Evolutionary conservation across 208 protist genomes (phyloP), one percentile per base, ranked within the genome.

Genomic region (Wallacemonas sp.): DNA sequence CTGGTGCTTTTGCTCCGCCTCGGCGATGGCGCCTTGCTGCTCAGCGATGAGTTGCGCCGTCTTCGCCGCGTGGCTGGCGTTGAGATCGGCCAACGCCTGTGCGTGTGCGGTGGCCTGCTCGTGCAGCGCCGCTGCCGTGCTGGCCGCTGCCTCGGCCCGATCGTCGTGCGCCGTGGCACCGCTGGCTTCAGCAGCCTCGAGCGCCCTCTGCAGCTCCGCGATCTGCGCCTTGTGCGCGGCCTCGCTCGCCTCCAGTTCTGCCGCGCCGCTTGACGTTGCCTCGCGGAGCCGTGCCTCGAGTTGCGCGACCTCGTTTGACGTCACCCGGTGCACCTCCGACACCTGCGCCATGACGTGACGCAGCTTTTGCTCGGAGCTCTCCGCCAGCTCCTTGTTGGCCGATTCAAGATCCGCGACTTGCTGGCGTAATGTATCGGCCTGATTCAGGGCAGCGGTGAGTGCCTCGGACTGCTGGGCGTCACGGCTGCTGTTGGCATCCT

Each of bases 351-450:
- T 68, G 44, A 46, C 52, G 52, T 65, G 56, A 2, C 67, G 62
- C n/a, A 78, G 30, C 41, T 72, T 63, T 47, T 55, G 60, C 54
- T 66, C 72, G 29, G 65, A 52, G 57, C 5, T 36, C 47, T 78
- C 80, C 2, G 71, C 64, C 2, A 74, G 65, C 26, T 74, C 72
- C 12, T 43, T 65, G 30, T 61, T 74, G 23, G 23, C 39, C 17
- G 60, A 34, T 38, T 61, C 43, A 11, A 76, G 61, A 6, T 38
- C 48, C 11, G 46, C 49, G 33, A 54, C 64, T 27, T 77, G 70
- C 47, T 68, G 62, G 32, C 65, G 61, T 64, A 66, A 60, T 17
- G 47, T 19, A 12, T 48, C 64, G 14, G 67, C 68, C 12, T 67
- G 34, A 12, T 43, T 47, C 21, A 34, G 17, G 1, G 62, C 62